Base-by-base conservation (phyloP, 768 basidiomycete genomes). In the Exsudoporus frostii region DNA sequence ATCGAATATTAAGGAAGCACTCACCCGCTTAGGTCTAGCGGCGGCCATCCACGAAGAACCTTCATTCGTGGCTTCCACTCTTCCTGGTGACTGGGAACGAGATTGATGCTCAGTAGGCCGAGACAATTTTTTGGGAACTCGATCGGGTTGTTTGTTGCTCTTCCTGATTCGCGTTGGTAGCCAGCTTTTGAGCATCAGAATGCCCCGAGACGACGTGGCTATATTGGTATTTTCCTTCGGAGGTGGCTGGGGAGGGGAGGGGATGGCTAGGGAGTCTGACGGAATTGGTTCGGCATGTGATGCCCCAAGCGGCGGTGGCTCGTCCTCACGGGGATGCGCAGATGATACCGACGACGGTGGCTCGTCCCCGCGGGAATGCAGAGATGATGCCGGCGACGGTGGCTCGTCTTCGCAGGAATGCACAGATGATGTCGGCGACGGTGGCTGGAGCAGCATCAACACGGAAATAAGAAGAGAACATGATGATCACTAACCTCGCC, bases 221-320 rank as follows among this genome's bases (percentile, higher is more conserved):
- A 5, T 15, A 27, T n/a, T 5, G 1, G 2, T 0, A n/a, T 13
- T 19, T 6, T n/a, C 4, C 0, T 43, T 25, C 13, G n/a, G 17
- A 27, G 5, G 5, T 13, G 22, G 6, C 0, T n/a, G 11, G 11
- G 6, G 5, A 17, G 15, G 4, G 14, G 22, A 11, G 10, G 11
- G 1, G 19, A 6, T 3, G 2, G 19, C 10, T 38, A 5, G 6
- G 15, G 34, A 2, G 3, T 8, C 11, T 38, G 19, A 6, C 10
- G 19, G 13, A 0, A 11, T 7, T 19, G 37, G n/a, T 3, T 6
- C 19, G 17, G 37, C 19, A 38, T 6, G n/a, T 10, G n/a, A 19
- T 3, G 19, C 9, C 8, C 10, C n/a, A 6, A 19, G 37, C 11
- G 37, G 37, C 5, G 19, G 37, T 7, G 5, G 19, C 19, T 19